Percentiles rank a stretch among this genome's conserved stretches.
These are phyloP conservation scores for Coniochaeta ligniaria DNA, from an alignment of 2,329 filamentous ascomycete genomes.

Conservation along the genomic window DNA sequence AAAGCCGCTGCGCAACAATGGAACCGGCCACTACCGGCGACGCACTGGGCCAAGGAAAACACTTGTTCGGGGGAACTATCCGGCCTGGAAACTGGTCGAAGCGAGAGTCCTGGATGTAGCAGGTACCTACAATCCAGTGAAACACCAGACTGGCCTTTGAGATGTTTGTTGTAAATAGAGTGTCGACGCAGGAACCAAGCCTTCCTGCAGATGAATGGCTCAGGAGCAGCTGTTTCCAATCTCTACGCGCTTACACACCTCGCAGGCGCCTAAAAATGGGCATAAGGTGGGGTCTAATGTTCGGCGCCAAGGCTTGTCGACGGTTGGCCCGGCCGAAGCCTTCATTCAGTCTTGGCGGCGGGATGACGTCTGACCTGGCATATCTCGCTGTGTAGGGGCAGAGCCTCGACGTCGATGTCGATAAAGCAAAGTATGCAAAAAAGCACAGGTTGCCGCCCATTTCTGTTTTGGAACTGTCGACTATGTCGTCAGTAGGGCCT, in stretches of 20 bases:
- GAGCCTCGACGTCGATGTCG: no score
- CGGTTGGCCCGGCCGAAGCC: background rate
- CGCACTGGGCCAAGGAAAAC: background rate
- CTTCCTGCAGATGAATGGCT: constrained; percentile 2
- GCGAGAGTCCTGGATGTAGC: background rate
- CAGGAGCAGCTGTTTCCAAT: background rate
- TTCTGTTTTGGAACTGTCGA: no score
- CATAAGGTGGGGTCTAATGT: background rate
- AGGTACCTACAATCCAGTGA: background rate
- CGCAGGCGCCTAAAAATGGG: background rate
- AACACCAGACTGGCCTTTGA: background rate
- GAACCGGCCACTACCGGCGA: background rate
- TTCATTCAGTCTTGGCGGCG: background rate
- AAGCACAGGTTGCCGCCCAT: no score
- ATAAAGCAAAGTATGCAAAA: no score
- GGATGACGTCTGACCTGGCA: background rate
- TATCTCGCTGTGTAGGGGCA: no score
- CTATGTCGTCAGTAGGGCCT: no score
- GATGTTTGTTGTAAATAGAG: background rate
- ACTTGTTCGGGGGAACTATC: background rate
- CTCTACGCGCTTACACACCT: constrained; percentile 1
- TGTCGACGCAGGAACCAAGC: background rate
- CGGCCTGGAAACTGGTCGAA: background rate
- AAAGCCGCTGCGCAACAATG: background rate
- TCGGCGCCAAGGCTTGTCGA: background rate